A percentile compares a stretch with the other conserved stretches of the same genome.
Conservation (phyloP, 805 yeast species). For the Pichia occidentalis region DNA sequence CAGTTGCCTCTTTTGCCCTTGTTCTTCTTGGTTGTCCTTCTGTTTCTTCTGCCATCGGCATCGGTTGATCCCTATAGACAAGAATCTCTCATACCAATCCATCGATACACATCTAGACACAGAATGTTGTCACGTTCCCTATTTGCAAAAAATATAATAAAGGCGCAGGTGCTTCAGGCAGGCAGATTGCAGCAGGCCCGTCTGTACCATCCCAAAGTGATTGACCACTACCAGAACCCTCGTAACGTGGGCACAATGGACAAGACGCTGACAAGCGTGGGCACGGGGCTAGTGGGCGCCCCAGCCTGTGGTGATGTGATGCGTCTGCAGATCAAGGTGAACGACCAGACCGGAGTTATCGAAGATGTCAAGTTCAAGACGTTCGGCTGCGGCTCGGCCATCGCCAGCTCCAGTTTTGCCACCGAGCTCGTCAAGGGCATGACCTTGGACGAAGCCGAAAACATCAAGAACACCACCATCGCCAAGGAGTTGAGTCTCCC, state of each 20-base stretch:
- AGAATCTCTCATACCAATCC: too few relatives aligned
- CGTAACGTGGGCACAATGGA: slow-evolving; percentile 93
- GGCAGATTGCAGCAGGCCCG: too few relatives aligned
- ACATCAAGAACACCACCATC: slow-evolving; percentile 87
- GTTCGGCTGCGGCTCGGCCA: slow-evolving; percentile 98
- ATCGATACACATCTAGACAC: too few relatives aligned
- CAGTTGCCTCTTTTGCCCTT: too few relatives aligned
- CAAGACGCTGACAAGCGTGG: slow-evolving; percentile 68
- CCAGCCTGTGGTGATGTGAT: slow-evolving; percentile 99
- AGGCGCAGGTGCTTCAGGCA: too few relatives aligned
- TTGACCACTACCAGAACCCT: slow-evolving; percentile 95
- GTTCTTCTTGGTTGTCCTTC: too few relatives aligned
- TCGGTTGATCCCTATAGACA: too few relatives aligned
- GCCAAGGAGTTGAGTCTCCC: slow-evolving; percentile 94
- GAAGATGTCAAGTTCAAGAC: slow-evolving; percentile 96
- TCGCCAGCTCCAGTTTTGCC: slow-evolving; percentile 91
- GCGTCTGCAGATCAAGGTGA: slow-evolving; percentile 93
- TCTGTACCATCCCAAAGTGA: slow-evolving; percentile 83
- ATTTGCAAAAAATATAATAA: too few relatives aligned
- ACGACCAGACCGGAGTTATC: slow-evolving; percentile 83
- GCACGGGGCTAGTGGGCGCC: slow-evolving; percentile 97
- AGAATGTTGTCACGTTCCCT: too few relatives aligned
- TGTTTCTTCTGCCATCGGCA: too few relatives aligned
- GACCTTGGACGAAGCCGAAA: slow-evolving; percentile 87
- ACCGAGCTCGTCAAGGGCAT: slow-evolving; percentile 95